These are phyloP conservation scores for Prunus yedoensis DNA, from an alignment of 331 rosid species.

Conservation along the genomic window DNA sequence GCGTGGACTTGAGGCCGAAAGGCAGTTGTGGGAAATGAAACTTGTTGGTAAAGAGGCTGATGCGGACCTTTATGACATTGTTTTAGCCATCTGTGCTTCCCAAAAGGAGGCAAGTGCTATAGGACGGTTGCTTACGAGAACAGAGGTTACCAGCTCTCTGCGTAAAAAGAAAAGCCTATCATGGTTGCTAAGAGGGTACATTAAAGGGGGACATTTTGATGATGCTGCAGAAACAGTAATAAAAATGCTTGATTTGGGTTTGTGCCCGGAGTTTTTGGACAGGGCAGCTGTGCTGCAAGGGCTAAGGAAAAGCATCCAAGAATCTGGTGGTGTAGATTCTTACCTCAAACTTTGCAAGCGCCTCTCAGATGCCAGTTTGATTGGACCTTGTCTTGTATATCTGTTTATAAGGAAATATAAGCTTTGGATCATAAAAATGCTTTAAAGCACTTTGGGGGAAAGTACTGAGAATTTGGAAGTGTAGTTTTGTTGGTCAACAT, in stretches of 20 bases:
- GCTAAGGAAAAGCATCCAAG: constrained; percentile 64
- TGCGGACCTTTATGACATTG: constrained; percentile 78
- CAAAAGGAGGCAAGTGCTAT: constrained; percentile 69
- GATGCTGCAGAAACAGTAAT: constrained; percentile 83
- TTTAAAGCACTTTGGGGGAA: constrained; percentile 34
- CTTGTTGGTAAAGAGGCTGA: constrained; percentile 91
- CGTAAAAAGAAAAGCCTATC: constrained; percentile 72
- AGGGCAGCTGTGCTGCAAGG: constrained; percentile 86
- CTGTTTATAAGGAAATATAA: constrained; percentile 72
- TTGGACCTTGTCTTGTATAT: constrained; percentile 82
- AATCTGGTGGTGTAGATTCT: constrained; percentile 52
- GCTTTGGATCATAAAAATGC: constrained; percentile 80
- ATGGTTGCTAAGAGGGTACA: constrained; percentile 87
- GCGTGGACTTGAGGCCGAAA: constrained; percentile 84
- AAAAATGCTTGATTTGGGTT: constrained; percentile 79
- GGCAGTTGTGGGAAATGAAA: constrained; percentile 93
- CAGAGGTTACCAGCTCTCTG: constrained; percentile 56
- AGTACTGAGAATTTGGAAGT: not conserved
- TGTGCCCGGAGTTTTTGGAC: constrained; percentile 76
- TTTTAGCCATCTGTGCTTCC: constrained; percentile 90
- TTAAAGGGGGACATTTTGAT: constrained; percentile 83
- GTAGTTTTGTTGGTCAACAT: constrained; percentile 5
- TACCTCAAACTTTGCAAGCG: constrained; percentile 79
- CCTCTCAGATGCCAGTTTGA: constrained; percentile 68
- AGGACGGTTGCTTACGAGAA: constrained; percentile 62